Evolutionary conservation across 371 early-diverging fungal genomes (phyloP).

Genomic region (Quaeritorhiza haematococci): DNA sequence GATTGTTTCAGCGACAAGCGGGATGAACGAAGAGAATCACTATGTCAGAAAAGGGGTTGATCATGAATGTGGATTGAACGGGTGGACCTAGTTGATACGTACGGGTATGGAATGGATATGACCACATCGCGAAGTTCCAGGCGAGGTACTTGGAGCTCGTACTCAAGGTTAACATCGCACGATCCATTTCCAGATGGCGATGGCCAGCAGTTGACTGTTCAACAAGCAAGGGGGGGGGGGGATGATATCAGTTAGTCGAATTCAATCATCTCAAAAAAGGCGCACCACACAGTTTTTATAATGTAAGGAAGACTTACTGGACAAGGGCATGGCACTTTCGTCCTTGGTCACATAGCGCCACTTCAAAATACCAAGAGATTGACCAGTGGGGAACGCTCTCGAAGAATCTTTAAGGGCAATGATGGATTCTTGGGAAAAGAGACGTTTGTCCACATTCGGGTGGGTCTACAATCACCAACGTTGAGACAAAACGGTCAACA

Average conservation of each 20-base stretch:
- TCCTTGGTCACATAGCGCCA: constrained; percentile 81
- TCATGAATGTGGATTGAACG: no score
- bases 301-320: no score
- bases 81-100: constrained; percentile 28
- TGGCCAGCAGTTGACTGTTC: constrained; percentile 92
- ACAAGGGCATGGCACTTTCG: constrained; percentile 78
- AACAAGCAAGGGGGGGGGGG: not conserved
- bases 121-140: constrained; percentile 81
- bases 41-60: not conserved
- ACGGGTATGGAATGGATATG: constrained; percentile 86
- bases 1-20: constrained; percentile 38
- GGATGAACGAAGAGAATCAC: not conserved
- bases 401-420: constrained; percentile 64
- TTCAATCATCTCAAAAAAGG: no score
- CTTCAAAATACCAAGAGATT: constrained; percentile 77
- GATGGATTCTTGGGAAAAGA: constrained; percentile 64
- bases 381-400: constrained; percentile 81
- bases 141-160: constrained; percentile 71
- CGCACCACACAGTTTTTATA: not conserved
- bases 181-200: constrained; percentile 82
- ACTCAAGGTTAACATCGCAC: constrained; percentile 91
- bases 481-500: not conserved
- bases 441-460: constrained; percentile 93
- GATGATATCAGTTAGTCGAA: no score
- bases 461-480: constrained; percentile 63